These are phyloP conservation scores for Saksenaea oblongispora DNA, from an alignment of 371 early-diverging fungal species.

Conservation along the genomic window DNA sequence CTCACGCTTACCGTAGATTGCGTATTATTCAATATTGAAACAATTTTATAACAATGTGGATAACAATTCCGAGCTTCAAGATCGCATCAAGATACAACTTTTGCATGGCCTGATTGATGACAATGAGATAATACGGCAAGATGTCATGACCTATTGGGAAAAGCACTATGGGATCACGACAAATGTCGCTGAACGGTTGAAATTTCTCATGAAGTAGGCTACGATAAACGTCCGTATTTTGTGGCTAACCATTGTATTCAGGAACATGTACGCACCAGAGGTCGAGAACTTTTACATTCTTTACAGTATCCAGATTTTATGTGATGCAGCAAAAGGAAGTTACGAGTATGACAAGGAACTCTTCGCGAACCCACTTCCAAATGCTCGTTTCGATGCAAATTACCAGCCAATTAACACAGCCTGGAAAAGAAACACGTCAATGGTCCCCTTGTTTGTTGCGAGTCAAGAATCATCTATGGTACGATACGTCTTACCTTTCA, in stretches of 20 bases:
- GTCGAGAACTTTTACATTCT: constrained; percentile 65
- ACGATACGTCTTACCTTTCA: background rate
- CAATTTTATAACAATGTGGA: constrained; percentile 7
- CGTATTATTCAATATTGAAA: constrained; percentile 31
- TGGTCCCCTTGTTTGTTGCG: constrained; percentile 72
- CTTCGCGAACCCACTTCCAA: constrained; percentile 62
- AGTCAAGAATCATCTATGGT: constrained; percentile 39
- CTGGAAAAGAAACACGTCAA: constrained; percentile 58
- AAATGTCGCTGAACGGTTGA: constrained; percentile 44
- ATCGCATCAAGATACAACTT: constrained; percentile 43
- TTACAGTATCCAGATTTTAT: constrained; percentile 61
- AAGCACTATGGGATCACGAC: constrained; percentile 27
- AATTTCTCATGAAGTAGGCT: constrained; percentile 43
- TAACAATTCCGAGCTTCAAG: constrained; percentile 14
- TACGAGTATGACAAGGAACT: constrained; percentile 61
- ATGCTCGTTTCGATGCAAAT: constrained; percentile 57
- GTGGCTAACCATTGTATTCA: constrained; percentile 15
- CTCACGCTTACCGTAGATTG: constrained; percentile 15
- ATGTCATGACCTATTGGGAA: constrained; percentile 53
- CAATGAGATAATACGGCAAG: constrained; percentile 48
- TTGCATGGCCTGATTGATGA: constrained; percentile 62
- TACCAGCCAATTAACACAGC: constrained; percentile 61
- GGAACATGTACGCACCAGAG: constrained; percentile 63
- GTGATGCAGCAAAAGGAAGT: constrained; percentile 59
- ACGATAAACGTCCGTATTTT: background rate